Evolutionary conservation across 805 yeast species (phyloP).

Genomic region (Kuraishia cidri): DNA sequence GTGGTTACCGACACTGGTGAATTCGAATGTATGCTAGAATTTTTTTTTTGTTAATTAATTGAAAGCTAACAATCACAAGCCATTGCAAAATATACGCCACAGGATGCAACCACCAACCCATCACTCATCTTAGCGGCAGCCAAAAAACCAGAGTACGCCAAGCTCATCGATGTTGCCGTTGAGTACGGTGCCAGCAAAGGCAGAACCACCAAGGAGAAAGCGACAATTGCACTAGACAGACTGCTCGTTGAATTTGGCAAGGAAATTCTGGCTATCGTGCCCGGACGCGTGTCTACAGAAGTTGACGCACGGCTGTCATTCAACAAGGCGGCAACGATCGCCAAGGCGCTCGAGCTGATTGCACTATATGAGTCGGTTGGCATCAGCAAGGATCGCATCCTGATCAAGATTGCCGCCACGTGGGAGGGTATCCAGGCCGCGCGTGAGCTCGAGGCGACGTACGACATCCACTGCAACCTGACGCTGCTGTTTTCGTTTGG

Average conservation of each 20-base stretch:
- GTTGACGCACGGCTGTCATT: constrained; percentile 90
- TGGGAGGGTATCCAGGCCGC: constrained; percentile 97
- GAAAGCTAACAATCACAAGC: constrained; percentile 12
- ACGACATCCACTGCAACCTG: constrained; percentile 79
- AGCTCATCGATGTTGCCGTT: constrained; percentile 75
- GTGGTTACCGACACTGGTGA: constrained; percentile 95
- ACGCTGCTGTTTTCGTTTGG: constrained; percentile 81
- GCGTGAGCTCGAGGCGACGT: constrained; percentile 70
- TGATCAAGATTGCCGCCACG: constrained; percentile 88
- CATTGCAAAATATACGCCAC: constrained; percentile 88
- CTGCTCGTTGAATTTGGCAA: constrained; percentile 83
- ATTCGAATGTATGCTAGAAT: constrained; percentile 44
- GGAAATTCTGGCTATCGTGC: constrained; percentile 77
- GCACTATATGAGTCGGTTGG: constrained; percentile 70
- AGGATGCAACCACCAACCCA: constrained; percentile 93
- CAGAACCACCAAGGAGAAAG: constrained; percentile 44
- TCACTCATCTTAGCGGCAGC: constrained; percentile 85
- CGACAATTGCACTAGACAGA: constrained; percentile 68
- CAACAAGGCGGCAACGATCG: constrained; percentile 78
- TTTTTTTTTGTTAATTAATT: background rate
- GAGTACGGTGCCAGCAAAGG: constrained; percentile 52
- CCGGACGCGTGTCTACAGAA: constrained; percentile 93
- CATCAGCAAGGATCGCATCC: constrained; percentile 68
- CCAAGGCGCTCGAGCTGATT: constrained; percentile 80
- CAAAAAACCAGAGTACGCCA: constrained; percentile 70